These are phyloP conservation scores for Canna indica DNA, from an alignment of 176 grass and related monocot genomes.

Conservation along the genomic window DNA sequence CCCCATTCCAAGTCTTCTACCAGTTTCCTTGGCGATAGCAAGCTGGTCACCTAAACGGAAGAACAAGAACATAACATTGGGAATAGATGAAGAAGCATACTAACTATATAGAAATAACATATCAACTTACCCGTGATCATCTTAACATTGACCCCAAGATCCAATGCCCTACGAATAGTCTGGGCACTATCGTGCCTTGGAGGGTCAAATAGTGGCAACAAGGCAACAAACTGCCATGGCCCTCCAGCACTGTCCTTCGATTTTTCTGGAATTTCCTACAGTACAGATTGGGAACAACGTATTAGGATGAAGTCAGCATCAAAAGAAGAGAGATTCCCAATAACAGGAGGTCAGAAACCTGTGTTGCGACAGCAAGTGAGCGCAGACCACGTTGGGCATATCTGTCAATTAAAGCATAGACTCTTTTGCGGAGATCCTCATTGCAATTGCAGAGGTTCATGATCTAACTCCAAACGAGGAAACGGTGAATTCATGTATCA, in stretches of 20 bases:
- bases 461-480: constrained; percentile 31
- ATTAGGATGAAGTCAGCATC: neutral
- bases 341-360: constrained; percentile 26
- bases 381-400: constrained; percentile 81
- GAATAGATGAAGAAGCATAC: neutral
- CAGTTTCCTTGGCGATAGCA: constrained; percentile 94
- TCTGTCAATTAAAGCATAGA: constrained; percentile 56
- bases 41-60: constrained; percentile 65
- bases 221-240: constrained; percentile 64
- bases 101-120: neutral
- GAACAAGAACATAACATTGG: neutral
- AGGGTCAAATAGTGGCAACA: constrained; percentile 83
- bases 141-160: constrained; percentile 93
- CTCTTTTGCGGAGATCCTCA: constrained; percentile 33
- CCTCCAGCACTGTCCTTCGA: constrained; percentile 50
- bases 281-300: neutral
- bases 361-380: constrained; percentile 62
- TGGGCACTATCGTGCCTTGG: constrained; percentile 92
- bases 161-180: constrained; percentile 64
- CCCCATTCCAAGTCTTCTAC: constrained; percentile 88
- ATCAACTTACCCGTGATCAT: constrained; percentile 77
- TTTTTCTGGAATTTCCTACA: constrained; percentile 64
- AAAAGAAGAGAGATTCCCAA: neutral
- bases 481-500: neutral
- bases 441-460: constrained; percentile 46